Evolutionary conservation across 768 basidiomycete genomes (phyloP).

Genomic region (Mycena crocata): DNA sequence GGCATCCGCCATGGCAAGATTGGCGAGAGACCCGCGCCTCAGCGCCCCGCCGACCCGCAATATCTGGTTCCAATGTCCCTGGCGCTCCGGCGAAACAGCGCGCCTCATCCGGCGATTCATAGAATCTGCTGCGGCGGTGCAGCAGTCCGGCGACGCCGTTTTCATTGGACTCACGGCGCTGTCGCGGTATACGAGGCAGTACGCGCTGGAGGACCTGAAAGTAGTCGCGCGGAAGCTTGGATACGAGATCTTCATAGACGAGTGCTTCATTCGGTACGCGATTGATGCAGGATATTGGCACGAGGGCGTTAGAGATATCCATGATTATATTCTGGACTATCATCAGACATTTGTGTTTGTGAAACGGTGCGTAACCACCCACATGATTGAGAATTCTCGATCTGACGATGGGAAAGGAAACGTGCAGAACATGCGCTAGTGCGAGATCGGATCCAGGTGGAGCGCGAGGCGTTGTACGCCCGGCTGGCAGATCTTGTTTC

Average conservation of each 20-base stretch:
- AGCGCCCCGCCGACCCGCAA: neutral
- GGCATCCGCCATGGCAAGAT: neutral
- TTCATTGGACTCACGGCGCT: neutral
- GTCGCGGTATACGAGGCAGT: neutral
- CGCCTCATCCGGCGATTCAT: neutral
- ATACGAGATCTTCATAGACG: neutral
- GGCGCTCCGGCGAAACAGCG: neutral
- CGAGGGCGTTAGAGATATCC: neutral
- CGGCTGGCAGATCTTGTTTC: too few species aligned
- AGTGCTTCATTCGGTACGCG: neutral
- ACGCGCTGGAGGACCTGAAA: neutral
- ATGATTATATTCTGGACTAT: neutral
- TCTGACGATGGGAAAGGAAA: too few species aligned
- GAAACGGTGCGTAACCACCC: neutral
- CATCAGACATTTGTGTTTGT: neutral
- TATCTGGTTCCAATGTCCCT: neutral
- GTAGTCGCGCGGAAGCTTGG: neutral
- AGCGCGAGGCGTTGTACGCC: too few species aligned
- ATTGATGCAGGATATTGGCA: neutral
- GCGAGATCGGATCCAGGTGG: too few species aligned
- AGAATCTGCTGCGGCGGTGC: neutral
- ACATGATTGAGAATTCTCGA: too few species aligned
- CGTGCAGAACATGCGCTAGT: too few species aligned
- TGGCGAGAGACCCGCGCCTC: neutral
- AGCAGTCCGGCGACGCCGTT: neutral